These are phyloP conservation scores for Amaranthus hypochondriacus DNA, from an alignment of 148 eudicot species.

Conservation along the genomic window DNA sequence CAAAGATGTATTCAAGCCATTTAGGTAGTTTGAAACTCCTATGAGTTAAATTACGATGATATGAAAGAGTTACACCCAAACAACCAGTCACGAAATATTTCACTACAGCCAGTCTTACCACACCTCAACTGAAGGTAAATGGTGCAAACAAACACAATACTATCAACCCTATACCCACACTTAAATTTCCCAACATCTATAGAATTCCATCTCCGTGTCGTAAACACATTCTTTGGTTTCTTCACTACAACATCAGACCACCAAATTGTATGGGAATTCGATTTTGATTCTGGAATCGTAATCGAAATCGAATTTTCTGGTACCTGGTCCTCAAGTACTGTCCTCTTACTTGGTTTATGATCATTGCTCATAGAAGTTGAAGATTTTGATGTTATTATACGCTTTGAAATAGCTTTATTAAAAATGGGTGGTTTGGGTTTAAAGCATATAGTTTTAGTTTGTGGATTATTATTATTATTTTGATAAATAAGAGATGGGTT, in stretches of 20 bases:
- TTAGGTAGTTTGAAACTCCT: conserved; percentile 11
- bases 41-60: conserved; percentile 22
- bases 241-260: neutral
- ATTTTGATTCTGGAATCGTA: neutral
- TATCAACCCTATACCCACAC: conserved; percentile 42
- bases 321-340: too few species aligned
- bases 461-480: too few species aligned
- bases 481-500: too few species aligned
- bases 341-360: too few species aligned
- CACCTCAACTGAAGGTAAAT: conserved; percentile 56
- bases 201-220: conserved; percentile 38
- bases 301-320: neutral
- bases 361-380: too few species aligned
- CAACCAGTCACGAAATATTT: conserved; percentile 51
- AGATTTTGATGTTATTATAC: too few species aligned
- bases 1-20: too few species aligned
- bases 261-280: conserved; percentile 2
- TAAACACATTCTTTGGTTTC: neutral
- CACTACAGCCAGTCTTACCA: conserved; percentile 47
- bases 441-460: too few species aligned
- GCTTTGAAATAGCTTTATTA: too few species aligned
- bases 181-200: conserved; percentile 33
- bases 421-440: too few species aligned
- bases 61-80: conserved; percentile 68
- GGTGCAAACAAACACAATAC: conserved; percentile 51